Base-by-base conservation (phyloP, 345 rosid species). In the Psidium friedrichsthalianum region DNA sequence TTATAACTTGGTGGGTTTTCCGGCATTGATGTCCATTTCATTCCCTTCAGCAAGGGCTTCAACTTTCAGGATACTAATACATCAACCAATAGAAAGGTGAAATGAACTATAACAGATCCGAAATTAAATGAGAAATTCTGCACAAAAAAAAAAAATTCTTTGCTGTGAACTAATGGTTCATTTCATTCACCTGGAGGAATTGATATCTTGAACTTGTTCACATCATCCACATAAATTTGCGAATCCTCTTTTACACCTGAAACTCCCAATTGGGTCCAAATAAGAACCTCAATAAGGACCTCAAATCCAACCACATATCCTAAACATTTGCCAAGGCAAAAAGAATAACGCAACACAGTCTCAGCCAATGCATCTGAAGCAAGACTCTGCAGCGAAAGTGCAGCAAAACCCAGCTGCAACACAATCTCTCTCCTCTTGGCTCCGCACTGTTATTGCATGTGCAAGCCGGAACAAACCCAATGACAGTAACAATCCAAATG, bases 201-300 rank as follows among this genome's bases (percentile, higher is more conserved):
- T 22, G 93, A 89, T 85, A 95, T 93, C 90, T 94, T 91, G 89
- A 93, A 97, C 90, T 93, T 97, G 92, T 97, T 97, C 53, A 36
- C 91, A 44, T 94, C 95, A 86, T 97, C 99, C 24, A 90, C 92
- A 89, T 92, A 97, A 56, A 76, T 86, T 29, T 91, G 94, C 80
- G 90, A 90, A 87, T 93, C 89, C 51, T 88, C 92, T 59, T 92
- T 47, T 11, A 55, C 86, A 86, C 82, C 92, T 90, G 80, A 2
- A 69, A 69, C 13, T 69, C 47, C 55, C 80, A 5, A 20, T 18
- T 32, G 80, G 47, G 25, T 36, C 47, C 47, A 85, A 22, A 61
- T 64, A 52, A 51, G 87, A 84, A 87, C 83, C 44, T n/a, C n/a
- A n/a, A n/a, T n/a, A n/a, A n/a, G n/a, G n/a, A n/a, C n/a, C 44